phyloP scores from a whole-genome alignment of 495 filamentous ascomycete species.

The Amphirosellinia nigrospora region DNA sequence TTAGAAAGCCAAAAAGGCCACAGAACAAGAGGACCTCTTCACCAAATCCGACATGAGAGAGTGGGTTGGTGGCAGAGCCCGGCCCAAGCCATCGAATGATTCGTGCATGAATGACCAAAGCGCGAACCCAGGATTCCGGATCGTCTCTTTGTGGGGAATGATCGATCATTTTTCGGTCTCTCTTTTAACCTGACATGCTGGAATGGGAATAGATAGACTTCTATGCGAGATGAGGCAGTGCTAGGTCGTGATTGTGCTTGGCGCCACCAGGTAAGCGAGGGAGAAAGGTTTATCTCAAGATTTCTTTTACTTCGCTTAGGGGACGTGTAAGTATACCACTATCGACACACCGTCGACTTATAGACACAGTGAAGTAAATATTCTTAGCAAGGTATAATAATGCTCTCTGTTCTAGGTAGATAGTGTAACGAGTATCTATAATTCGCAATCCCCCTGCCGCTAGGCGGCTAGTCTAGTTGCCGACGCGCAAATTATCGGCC shows the following conservation, averaged over 20 bases:
- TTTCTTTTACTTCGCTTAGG: too few species aligned
- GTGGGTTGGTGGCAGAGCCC: neutral
- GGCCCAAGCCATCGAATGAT: constrained; percentile 20
- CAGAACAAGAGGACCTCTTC: neutral
- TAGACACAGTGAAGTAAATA: neutral
- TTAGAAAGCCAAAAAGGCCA: neutral
- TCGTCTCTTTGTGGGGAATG: neutral
- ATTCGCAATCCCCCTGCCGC: constrained; percentile 2
- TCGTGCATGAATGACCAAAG: constrained; percentile 16
- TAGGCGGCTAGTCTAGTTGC: constrained; percentile 1
- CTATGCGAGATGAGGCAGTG: constrained; percentile 1
- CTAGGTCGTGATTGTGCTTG: neutral
- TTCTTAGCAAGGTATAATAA: constrained; percentile 1
- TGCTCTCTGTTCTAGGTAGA: constrained; percentile 13
- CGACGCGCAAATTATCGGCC: neutral
- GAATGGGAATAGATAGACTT: neutral
- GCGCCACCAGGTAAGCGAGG: neutral
- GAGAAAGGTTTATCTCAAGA: neutral
- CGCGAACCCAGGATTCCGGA: neutral
- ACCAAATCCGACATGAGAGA: neutral
- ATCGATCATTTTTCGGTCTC: constrained; percentile 9
- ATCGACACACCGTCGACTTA: neutral
- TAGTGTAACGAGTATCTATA: neutral
- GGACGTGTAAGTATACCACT: neutral
- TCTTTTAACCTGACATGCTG: neutral